A percentile compares a stretch with the other conserved stretches of the same genome.
Conservation (phyloP, 2,329 filamentous ascomycete genomes). For the Talaromyces sp. region DNA sequence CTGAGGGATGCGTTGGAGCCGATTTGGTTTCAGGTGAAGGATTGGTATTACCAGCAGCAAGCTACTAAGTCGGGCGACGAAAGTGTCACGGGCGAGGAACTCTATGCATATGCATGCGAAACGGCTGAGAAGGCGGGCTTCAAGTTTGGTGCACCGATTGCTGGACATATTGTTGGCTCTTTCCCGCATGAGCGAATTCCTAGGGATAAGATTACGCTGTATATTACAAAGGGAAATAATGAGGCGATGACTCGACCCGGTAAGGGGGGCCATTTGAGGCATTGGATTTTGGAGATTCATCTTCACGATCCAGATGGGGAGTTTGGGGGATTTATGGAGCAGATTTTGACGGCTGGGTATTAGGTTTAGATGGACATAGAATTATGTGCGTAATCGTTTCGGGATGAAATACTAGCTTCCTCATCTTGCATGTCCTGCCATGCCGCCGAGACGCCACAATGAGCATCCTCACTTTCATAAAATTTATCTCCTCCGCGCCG, state of each 20-base stretch:
- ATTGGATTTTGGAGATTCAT: constrained; percentile 54
- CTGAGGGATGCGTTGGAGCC: constrained; percentile 49
- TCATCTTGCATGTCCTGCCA: not conserved
- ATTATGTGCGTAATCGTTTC: not conserved
- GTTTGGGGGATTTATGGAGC: constrained; percentile 46
- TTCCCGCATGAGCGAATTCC: constrained; percentile 53
- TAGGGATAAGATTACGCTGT: constrained; percentile 45
- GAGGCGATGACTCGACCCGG: constrained; percentile 41
- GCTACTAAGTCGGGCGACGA: constrained; percentile 18
- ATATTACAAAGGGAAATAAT: constrained; percentile 46
- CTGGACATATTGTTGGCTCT: constrained; percentile 52
- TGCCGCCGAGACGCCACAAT: not conserved
- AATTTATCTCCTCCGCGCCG: constrained; percentile 30
- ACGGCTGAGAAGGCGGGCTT: constrained; percentile 42
- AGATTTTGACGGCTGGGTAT: constrained; percentile 25
- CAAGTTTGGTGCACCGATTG: constrained; percentile 45
- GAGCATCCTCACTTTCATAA: not conserved
- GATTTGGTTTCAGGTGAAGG: constrained; percentile 47
- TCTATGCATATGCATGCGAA: constrained; percentile 46
- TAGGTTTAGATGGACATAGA: not conserved
- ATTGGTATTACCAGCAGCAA: constrained; percentile 26
- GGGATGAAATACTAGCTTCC: not conserved
- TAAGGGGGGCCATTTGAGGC: constrained; percentile 42
- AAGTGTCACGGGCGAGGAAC: constrained; percentile 48
- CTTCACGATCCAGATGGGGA: constrained; percentile 40